Evolutionary conservation across 2,329 filamentous ascomycete species (phyloP).

Genomic region (Sporothrix schenckii): DNA sequence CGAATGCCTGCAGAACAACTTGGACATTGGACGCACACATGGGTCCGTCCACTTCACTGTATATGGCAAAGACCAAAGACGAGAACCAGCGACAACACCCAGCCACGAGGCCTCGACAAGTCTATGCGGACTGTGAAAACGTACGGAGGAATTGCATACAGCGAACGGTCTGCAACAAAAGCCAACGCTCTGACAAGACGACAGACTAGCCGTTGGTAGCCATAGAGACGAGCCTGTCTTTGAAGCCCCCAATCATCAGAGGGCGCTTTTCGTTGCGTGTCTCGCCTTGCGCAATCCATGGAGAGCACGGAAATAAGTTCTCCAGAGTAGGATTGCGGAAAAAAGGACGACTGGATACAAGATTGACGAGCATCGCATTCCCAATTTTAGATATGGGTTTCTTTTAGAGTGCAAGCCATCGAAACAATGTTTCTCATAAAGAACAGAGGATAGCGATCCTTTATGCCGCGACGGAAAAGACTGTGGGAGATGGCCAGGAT

Average conservation of each 20-base stretch:
- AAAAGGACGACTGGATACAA: not conserved
- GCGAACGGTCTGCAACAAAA: no score
- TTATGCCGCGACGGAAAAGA: not conserved
- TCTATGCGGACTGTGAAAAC: no score
- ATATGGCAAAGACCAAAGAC: no score
- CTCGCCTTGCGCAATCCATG: not conserved
- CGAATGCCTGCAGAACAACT: no score
- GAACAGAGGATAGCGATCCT: not conserved
- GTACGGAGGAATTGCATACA: not conserved
- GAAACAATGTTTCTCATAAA: no score
- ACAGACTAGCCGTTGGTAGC: constrained; percentile 13
- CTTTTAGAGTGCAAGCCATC: no score
- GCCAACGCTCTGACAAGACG: no score
- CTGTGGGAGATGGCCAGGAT: not conserved
- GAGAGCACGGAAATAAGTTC: not conserved
- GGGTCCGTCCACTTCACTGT: not conserved
- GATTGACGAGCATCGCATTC: no score
- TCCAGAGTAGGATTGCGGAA: not conserved
- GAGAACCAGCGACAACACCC: no score
- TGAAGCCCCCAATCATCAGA: no score
- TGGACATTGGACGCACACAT: not conserved
- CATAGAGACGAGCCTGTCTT: constrained; percentile 1
- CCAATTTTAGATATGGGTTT: no score
- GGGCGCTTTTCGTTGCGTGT: not conserved
- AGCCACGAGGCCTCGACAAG: no score